Conservation (phyloP, 2,329 filamentous ascomycete species). For the Aspergillus fumigatus region DNA sequence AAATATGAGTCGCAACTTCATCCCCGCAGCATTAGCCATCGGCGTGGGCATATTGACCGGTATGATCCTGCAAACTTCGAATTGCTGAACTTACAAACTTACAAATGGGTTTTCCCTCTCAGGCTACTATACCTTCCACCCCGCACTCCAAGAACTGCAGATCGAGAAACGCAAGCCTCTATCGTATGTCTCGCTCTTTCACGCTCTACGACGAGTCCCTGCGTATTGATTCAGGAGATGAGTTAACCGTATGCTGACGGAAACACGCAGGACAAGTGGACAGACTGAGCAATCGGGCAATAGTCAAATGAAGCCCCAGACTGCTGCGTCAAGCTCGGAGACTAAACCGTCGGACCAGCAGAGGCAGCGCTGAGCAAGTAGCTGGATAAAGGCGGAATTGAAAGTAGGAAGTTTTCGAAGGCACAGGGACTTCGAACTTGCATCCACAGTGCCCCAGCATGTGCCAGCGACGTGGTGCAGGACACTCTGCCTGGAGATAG, state of each 20-base stretch:
- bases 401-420: not conserved
- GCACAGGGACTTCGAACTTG: not conserved
- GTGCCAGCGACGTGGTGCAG: not conserved
- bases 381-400: not conserved
- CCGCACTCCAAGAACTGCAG: constrained; percentile 35
- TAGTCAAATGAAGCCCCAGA: not conserved
- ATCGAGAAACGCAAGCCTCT: constrained; percentile 20
- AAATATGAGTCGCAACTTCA: constrained; percentile 35
- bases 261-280: not conserved
- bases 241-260: not conserved
- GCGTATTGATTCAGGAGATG: not conserved
- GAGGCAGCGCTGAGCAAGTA: not conserved
- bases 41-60: constrained; percentile 39
- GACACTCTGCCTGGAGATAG: not conserved
- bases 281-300: not conserved
- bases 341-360: not conserved
- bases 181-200: constrained; percentile 6
- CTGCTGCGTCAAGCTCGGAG: not conserved
- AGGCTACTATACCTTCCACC: constrained; percentile 44
- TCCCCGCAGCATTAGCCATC: constrained; percentile 35
- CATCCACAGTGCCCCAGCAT: not conserved
- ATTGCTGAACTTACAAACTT: constrained; percentile 1
- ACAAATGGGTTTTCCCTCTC: constrained; percentile 9
- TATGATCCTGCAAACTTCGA: constrained; percentile 12
- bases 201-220: not conserved